These are phyloP conservation scores for Bigelowiella natans DNA, from an alignment of 78 protist species.

Conservation along the genomic window DNA sequence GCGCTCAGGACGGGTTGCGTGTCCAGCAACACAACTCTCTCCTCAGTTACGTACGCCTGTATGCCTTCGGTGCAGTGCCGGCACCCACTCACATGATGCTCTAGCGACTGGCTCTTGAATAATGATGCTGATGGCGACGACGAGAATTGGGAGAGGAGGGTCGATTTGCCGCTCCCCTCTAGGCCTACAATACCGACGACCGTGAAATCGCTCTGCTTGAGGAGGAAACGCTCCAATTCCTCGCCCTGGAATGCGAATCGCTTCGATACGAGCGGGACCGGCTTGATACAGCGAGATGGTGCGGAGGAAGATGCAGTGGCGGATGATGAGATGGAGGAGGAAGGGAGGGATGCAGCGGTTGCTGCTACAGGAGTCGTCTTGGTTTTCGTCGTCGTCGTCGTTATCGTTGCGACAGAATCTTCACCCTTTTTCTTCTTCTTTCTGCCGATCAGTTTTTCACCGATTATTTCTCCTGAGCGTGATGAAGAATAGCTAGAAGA, in stretches of 20 bases:
- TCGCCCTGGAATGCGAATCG: neutral
- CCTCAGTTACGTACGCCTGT: neutral
- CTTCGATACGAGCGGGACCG: neutral
- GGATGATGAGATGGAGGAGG: neutral
- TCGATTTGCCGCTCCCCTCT: constrained; percentile 11
- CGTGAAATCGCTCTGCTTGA: constrained; percentile 1
- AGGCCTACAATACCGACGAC: constrained; percentile 10
- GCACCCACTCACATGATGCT: neutral
- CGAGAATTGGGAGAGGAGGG: neutral
- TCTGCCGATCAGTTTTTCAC: too few relatives aligned
- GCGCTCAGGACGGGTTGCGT: constrained; percentile 10
- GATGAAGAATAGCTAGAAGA: too few relatives aligned
- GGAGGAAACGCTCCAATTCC: neutral
- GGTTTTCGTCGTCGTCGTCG: too few relatives aligned
- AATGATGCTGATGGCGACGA: neutral
- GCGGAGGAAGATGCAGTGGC: neutral
- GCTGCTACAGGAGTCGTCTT: neutral
- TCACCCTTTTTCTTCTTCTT: too few relatives aligned
- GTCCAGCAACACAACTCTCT: constrained; percentile 9
- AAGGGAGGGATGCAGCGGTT: neutral
- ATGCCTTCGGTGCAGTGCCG: neutral
- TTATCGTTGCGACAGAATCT: too few relatives aligned
- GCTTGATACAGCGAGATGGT: neutral
- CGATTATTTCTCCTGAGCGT: too few relatives aligned
- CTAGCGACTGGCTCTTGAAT: neutral